Base-by-base conservation (phyloP, 2,329 filamentous ascomycete genomes). In the Nemania diffusa region DNA sequence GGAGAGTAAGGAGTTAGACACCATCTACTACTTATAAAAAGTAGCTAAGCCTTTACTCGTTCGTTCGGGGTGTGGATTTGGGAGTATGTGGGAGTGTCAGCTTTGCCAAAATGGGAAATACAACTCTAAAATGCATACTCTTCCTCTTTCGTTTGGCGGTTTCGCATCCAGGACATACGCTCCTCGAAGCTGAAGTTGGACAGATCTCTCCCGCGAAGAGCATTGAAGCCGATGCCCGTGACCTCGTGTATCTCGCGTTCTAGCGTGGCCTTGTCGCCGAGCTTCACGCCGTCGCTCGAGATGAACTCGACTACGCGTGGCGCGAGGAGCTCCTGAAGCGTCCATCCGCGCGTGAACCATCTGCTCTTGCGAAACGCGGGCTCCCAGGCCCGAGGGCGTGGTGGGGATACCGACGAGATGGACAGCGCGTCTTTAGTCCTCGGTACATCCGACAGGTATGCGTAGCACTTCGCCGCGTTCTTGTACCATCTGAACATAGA, bases 91-190 rank as follows among this genome's bases (percentile, higher is more conserved):
- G 11, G 37, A 40, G 15, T 5, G 15, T 40, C 2, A 17, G 15
- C 37, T 2, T 27, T 20, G 13, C 6, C 15, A 29, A 6, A 22
- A 53, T 20, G 17, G 55, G 9, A 34, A 29, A 29, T 20, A 20
- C 8, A 20, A 6, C 6, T 6, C 24, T 4, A 24, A 22, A 27
- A 24, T 34, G 7, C 56, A 15, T 37, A 48, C 42, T 52, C 57
- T 27, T 52, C 44, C 22, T 27, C 22, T 17, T 60, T 71, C 5
- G 70, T 72, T 32, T 69, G 46, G 13, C 70, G 67, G 24, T 24
- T 22, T 17, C 32, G 34, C 22, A 55, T 48, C 64, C 64, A 67
- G 8, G 64, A 46, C 60, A 67, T 67, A 15, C 58, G 59, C 22
- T 62, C 2, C 32, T 55, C 51, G n/a, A 62, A 26, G 34, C 40